A percentile compares a stretch with the other conserved stretches of the same genome.
Evolutionary conservation across 1,284 basidiomycete genomes (phyloP).

Genomic region (Puccinia hordei): DNA sequence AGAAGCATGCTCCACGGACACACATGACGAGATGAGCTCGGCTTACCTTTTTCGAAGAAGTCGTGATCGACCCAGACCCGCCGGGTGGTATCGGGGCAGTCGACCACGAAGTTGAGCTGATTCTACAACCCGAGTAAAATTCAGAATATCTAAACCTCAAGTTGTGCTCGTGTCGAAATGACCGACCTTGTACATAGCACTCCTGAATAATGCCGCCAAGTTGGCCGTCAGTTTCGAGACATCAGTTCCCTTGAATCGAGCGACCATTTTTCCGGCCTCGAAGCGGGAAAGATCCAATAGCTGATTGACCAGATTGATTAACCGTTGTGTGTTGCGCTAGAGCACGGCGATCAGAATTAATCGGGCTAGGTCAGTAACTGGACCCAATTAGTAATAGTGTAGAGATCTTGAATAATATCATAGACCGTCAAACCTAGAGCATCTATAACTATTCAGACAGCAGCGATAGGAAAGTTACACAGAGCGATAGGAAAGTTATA

Average conservation of each 20-base stretch:
- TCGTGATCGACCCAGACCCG: conserved; percentile 50
- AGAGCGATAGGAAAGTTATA: not conserved
- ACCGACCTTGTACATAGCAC: conserved; percentile 35
- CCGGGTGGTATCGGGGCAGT: conserved; percentile 23
- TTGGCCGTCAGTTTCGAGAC: conserved; percentile 36
- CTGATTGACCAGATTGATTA: conserved; percentile 50
- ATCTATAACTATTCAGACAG: not conserved
- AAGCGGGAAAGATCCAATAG: conserved; percentile 47
- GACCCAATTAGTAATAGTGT: not conserved
- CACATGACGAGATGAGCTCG: not conserved
- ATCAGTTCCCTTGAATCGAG: conserved; percentile 35
- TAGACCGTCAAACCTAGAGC: not conserved
- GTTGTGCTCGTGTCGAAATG: not conserved
- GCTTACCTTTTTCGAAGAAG: conserved; percentile 45
- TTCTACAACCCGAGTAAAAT: conserved; percentile 18
- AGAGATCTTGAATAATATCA: not conserved
- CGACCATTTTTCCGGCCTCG: conserved; percentile 45
- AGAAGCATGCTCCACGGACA: not conserved
- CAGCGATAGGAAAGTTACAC: not conserved
- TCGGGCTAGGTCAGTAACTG: conserved; percentile 3
- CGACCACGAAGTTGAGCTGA: conserved; percentile 30
- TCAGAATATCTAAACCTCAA: not conserved
- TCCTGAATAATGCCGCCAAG: conserved; percentile 39
- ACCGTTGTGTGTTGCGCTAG: conserved; percentile 46
- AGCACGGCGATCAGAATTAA: not conserved